Conservation (phyloP, 1,139 yeast genomes). For the Geotrichum restrictum region DNA sequence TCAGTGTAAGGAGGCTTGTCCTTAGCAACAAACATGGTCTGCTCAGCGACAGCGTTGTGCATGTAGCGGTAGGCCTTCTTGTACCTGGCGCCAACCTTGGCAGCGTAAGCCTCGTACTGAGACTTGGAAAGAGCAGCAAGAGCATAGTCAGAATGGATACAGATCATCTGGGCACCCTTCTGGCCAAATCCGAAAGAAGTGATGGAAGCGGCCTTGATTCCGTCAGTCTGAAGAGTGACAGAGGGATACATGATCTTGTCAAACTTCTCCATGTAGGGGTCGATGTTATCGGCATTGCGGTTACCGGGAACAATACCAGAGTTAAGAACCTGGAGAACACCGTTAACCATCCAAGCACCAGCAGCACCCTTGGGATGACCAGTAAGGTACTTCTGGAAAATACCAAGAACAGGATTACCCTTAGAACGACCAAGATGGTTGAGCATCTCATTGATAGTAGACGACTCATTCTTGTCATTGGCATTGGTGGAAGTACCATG, state of each 20-base stretch:
- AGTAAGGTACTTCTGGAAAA: slow-evolving; percentile 96
- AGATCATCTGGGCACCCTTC: slow-evolving; percentile 96
- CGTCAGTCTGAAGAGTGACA: slow-evolving; percentile 88
- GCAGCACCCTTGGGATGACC: slow-evolving; percentile 99
- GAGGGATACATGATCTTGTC: slow-evolving; percentile 93
- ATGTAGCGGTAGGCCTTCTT: slow-evolving; percentile 90
- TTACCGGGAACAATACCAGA: slow-evolving; percentile 97
- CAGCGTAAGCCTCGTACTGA: slow-evolving; percentile 64
- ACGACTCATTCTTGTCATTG: slow-evolving; percentile 95
- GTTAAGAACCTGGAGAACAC: slow-evolving; percentile 89
- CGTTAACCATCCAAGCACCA: slow-evolving; percentile 99
- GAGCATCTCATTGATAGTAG: slow-evolving; percentile 87
- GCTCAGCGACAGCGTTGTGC: slow-evolving; percentile 91
- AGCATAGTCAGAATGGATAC: slow-evolving; percentile 89
- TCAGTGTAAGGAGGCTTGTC: slow-evolving; percentile 88
- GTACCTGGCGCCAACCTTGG: slow-evolving; percentile 74
- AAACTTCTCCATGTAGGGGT: slow-evolving; percentile 70
- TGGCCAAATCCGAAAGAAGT: slow-evolving; percentile 99
- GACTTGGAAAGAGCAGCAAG: slow-evolving; percentile 72
- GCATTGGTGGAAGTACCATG: slow-evolving; percentile 99
- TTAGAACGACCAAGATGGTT: slow-evolving; percentile 91
- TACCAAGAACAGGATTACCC: slow-evolving; percentile 97
- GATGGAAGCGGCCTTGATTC: slow-evolving; percentile 93
- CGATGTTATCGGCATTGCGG: slow-evolving; percentile 97
- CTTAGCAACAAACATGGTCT: slow-evolving; percentile 89